phyloP scores from a whole-genome alignment of 1,139 yeast genomes.

The Hansenula lynferdii region DNA sequence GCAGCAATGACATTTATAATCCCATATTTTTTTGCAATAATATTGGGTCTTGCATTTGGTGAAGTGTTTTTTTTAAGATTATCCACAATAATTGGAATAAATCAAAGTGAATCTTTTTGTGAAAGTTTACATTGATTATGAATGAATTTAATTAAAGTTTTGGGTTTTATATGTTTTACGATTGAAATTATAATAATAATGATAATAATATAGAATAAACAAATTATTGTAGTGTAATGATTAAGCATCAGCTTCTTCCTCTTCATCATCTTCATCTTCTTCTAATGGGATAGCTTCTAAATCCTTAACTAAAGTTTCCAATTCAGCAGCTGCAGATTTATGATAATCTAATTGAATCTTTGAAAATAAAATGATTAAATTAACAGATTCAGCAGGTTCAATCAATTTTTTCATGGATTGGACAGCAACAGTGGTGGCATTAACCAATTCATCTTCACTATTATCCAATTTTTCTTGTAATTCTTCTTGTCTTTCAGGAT shows the following conservation, averaged over 20 bases:
- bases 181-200: too few relatives aligned
- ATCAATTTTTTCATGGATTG: conserved; percentile 68
- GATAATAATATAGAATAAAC: too few relatives aligned
- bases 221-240: too few relatives aligned
- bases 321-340: conserved; percentile 43
- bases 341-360: conserved; percentile 66
- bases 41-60: conserved; percentile 63
- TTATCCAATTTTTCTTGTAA: conserved; percentile 39
- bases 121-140: conserved; percentile 1
- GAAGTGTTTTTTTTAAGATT: conserved; percentile 63
- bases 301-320: conserved; percentile 36
- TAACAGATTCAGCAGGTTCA: conserved; percentile 59
- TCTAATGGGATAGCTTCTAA: conserved; percentile 33
- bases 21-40: conserved; percentile 66
- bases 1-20: conserved; percentile 70
- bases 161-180: background rate
- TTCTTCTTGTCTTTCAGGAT: conserved; percentile 25
- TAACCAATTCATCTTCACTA: conserved; percentile 73
- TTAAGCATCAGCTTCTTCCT: conserved; percentile 16
- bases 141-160: background rate
- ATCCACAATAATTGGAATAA: conserved; percentile 32
- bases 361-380: conserved; percentile 57
- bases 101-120: conserved; percentile 16
- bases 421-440: conserved; percentile 74
- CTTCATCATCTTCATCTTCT: conserved; percentile 32